Conservation (phyloP, 148 eudicot genomes). For the Rheum nobile region DNA sequence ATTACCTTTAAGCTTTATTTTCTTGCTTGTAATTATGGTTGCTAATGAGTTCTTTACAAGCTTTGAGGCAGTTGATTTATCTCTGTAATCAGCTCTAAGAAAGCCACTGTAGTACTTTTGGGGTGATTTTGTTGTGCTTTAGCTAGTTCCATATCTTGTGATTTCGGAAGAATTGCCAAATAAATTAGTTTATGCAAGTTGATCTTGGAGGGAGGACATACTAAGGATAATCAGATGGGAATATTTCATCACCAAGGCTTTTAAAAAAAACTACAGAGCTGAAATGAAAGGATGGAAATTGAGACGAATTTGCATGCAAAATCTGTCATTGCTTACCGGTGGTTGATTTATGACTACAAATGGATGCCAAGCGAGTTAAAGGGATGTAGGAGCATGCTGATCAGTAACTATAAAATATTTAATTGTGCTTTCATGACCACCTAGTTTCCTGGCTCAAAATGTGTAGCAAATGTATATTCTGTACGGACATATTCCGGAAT, state of each 20-base stretch:
- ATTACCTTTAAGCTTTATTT: not conserved
- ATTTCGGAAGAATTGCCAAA: not conserved
- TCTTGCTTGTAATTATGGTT: not conserved
- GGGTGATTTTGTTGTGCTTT: not conserved
- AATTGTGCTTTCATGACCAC: not conserved
- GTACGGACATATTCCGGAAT: too few relatives aligned
- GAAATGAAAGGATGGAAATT: not conserved
- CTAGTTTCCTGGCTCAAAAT: not conserved
- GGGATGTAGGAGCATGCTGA: not conserved
- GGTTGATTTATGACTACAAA: not conserved
- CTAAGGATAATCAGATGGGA: not conserved
- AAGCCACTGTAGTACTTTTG: not conserved
- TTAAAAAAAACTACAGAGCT: not conserved
- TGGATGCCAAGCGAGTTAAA: not conserved
- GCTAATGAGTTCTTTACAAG: not conserved
- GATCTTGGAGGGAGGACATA: not conserved
- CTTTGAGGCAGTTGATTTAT: not conserved
- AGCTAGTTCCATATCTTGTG: not conserved
- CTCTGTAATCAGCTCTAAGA: not conserved
- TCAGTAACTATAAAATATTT: not conserved
- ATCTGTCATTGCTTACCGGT: not conserved
- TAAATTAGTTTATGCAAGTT: not conserved
- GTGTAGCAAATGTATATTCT: not conserved
- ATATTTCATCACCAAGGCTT: not conserved
- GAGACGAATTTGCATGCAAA: not conserved